Evolutionary conservation across 2,329 filamentous ascomycete genomes (phyloP), one percentile per base, ranked within the genome.

Genomic region (Aspergillus cejpii): DNA sequence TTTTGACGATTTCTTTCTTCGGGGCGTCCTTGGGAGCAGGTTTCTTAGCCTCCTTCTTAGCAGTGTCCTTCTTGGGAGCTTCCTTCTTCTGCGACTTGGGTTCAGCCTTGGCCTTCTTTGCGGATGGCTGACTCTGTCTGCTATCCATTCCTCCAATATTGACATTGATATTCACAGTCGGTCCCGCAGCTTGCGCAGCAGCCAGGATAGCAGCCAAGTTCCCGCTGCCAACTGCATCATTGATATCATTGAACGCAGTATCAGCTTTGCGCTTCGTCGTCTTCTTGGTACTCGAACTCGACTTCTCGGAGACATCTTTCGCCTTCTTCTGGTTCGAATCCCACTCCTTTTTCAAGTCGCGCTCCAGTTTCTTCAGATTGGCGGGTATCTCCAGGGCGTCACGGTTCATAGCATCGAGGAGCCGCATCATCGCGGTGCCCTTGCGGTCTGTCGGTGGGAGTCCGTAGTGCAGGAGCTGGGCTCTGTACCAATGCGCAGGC

Each of bases 391-490:
- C 59, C 4, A 84, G 58, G 2, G 62, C 64, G 1, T 69, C 71
- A 2, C 61, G 62, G 27, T 74, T 76, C 47, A 81, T 57, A 6
- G 78, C 78, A 50, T 80, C 74, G n/a, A 76, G 69, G 12, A 84
- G 63, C 2, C 79, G 67, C 65, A 80, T 74, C 44, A 79, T 77
- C 7, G 79, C 79, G 0, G 74, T 72, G 17, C 76, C 72, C 62
- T 83, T 83, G 36, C 72, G 71, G 54, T 78, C 79, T 14, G 76
- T 78, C 0, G 72, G 70, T 5, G 66, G 68, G 0, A 84, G 67
- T 1, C 77, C 79, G 62, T 83, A 83, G 61, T 84, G 80, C 3
- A 80, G 62, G 8, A 83, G 69, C 50, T 84, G 79, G 0, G 80
- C 78, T 49, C 79, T 74, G 46, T 79, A 83, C 75, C 75, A 84